Base-by-base conservation (phyloP, 1,284 basidiomycete species). In the Tylopilus sp. region DNA sequence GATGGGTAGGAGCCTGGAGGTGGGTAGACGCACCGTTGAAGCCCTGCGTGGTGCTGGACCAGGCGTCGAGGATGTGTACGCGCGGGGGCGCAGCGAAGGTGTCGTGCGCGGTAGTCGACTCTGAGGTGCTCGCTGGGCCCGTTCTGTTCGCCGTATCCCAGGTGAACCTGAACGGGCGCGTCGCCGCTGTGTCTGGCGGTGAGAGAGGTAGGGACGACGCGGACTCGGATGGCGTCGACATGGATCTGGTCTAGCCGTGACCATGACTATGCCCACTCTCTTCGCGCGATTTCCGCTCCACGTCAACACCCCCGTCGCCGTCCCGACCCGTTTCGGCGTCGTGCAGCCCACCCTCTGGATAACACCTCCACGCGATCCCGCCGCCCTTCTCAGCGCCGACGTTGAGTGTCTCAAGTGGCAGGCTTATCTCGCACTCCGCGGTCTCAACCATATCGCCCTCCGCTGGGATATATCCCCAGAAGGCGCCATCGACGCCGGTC, bases 391-490 rank as follows among this genome's bases (percentile, higher is more conserved):
- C 54, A 88, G 85, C 64, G 67, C 74, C 46, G 88, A 91, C 67
- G 82, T 89, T 54, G 86, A 89, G 58, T 89, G 87, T 65, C 75
- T 91, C 58, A 89, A 88, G 68, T 90, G 87, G 87, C 88, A 90
- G 65, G 84, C 87, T 0, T 89, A 86, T 64, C 74, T 91, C 50
- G 85, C 87, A 2, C 75, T 91, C 15, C 78, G 84, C 45, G 79
- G 79, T 4, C 61, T 86, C 46, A 65, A 56, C 16, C 58, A 67
- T 56, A 67, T 88, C 41, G 67, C 66, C 23, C 67, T 89, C 12
- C 77, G 84, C 42, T 86, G 79, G 69, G 83, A 89, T 62, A 71
- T 90, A 29, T 64, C 76, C 13, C 70, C 77, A 16, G 81, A 86
- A 48, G 88, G 88, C 26, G 82, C 79, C 7, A 68, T 87, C 36